phyloP scores from a whole-genome alignment of 495 filamentous ascomycete species.

The Chaetomium tenue region DNA sequence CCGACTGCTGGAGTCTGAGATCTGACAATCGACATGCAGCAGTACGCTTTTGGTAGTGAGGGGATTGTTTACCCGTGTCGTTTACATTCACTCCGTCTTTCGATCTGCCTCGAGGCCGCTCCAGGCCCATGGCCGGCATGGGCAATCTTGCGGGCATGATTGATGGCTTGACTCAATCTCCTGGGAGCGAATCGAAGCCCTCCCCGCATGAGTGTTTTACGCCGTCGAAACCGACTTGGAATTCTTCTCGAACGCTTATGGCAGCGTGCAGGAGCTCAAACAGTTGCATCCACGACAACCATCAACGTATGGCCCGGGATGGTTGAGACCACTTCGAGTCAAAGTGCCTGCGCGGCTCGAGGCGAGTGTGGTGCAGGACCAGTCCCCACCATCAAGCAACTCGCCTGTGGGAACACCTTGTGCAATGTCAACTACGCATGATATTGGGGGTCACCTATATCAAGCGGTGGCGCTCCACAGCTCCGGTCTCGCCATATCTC shows the following conservation, averaged over 20 bases:
- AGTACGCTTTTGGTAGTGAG: neutral
- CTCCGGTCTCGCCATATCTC: constrained; percentile 24
- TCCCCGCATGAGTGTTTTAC: constrained; percentile 1
- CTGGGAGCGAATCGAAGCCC: constrained; percentile 15
- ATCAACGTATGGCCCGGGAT: constrained; percentile 10
- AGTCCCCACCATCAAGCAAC: constrained; percentile 11
- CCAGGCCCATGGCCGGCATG: constrained; percentile 2
- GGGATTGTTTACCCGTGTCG: neutral
- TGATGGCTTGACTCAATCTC: constrained; percentile 24
- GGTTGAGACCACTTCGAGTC: neutral
- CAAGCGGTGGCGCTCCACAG: constrained; percentile 14
- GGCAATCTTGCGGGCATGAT: constrained; percentile 12
- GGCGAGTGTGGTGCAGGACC: constrained; percentile 18
- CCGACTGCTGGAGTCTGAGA: constrained; percentile 20
- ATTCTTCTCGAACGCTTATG: constrained; percentile 21
- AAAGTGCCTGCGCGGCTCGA: constrained; percentile 14
- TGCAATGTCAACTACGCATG: constrained; percentile 17
- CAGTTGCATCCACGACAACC: constrained; percentile 1
- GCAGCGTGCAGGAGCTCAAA: constrained; percentile 23
- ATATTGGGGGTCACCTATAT: constrained; percentile 17
- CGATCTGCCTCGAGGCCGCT: neutral
- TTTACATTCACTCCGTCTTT: neutral
- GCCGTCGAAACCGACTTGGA: constrained; percentile 8
- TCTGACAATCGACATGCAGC: constrained; percentile 19
- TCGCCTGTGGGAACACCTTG: neutral